Conservation (phyloP, 2,329 filamentous ascomycete species). For the Alternaria longipes region DNA sequence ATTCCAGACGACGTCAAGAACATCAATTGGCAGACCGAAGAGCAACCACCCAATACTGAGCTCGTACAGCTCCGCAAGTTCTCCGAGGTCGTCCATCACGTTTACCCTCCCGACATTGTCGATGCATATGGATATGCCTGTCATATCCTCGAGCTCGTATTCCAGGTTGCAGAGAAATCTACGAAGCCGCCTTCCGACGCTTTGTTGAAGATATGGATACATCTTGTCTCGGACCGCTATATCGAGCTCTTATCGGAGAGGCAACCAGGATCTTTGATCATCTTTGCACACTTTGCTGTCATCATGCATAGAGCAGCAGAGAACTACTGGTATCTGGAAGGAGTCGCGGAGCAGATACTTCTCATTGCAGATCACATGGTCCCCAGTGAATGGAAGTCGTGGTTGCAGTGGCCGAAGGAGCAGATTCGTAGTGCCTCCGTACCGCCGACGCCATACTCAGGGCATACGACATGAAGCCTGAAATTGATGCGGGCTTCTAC, state of each 20-base stretch:
- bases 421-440: constrained; percentile 27
- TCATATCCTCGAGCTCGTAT: constrained; percentile 33
- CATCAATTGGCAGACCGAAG: constrained; percentile 25
- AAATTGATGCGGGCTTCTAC: neutral
- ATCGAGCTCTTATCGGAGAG: constrained; percentile 39
- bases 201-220: constrained; percentile 41
- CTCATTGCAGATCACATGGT: constrained; percentile 36
- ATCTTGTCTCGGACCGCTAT: constrained; percentile 35
- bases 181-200: constrained; percentile 32
- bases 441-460: constrained; percentile 10
- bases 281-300: constrained; percentile 50
- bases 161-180: constrained; percentile 24
- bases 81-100: constrained; percentile 31
- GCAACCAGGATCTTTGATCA: constrained; percentile 46
- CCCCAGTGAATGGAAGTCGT: constrained; percentile 37
- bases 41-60: constrained; percentile 30
- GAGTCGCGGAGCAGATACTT: constrained; percentile 36
- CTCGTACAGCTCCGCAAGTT: constrained; percentile 38
- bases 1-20: constrained; percentile 34
- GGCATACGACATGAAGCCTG: constrained; percentile 1
- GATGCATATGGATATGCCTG: constrained; percentile 39
- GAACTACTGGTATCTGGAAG: constrained; percentile 40
- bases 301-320: constrained; percentile 35
- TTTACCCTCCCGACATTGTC: constrained; percentile 41
- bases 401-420: constrained; percentile 42